phyloP scores from a whole-genome alignment of 768 basidiomycete genomes.

The Rhizopogon salebrosus region DNA sequence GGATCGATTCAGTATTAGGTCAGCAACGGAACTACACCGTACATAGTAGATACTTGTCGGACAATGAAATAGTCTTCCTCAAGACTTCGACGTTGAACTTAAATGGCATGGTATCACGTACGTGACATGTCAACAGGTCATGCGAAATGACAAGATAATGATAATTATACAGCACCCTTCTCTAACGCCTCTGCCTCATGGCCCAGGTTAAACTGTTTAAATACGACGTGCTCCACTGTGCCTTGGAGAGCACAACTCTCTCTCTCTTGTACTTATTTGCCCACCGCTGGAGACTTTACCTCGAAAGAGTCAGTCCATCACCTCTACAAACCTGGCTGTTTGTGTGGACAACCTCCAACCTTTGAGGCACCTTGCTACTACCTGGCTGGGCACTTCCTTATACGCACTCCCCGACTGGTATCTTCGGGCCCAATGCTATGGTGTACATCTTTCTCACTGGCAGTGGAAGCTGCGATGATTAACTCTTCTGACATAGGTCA shows the following conservation, averaged over 20 bases:
- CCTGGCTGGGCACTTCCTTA: neutral
- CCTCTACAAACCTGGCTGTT: neutral
- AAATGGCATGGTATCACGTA: too few species aligned
- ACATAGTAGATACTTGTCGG: too few species aligned
- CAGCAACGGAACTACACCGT: too few species aligned
- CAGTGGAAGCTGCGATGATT: neutral
- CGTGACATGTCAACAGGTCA: neutral
- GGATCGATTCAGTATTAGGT: too few species aligned
- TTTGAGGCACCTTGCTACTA: neutral
- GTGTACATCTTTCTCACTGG: neutral
- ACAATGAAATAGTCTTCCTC: too few species aligned
- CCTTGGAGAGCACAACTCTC: neutral
- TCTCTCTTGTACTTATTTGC: neutral
- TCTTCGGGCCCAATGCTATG: neutral
- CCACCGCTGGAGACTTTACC: neutral
- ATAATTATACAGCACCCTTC: neutral
- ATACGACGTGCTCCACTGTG: constrained; percentile 2
- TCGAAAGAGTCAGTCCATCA: neutral
- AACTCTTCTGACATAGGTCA: neutral
- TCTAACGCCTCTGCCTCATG: neutral
- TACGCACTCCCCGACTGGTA: neutral
- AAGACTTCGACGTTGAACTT: too few species aligned
- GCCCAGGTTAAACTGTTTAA: neutral
- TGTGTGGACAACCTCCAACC: neutral
- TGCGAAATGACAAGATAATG: neutral